Evolutionary conservation across 768 basidiomycete species (phyloP), one percentile per base, ranked within the genome.

Genomic region (Phlegmacium glaucopus): DNA sequence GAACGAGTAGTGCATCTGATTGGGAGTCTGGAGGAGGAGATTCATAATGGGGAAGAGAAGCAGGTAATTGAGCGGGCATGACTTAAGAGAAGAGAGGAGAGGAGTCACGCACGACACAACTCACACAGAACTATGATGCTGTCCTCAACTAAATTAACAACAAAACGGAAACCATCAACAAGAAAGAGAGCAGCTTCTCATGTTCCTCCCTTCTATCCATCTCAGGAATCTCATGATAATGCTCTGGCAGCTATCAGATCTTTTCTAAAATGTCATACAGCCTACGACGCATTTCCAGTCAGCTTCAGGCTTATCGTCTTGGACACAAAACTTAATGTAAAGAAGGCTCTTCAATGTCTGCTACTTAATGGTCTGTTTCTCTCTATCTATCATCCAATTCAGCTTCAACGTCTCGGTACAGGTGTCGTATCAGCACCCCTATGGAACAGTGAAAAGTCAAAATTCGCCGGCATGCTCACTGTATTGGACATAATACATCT

Each of bases 401-500:
- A 39, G 39, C 40, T 57, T 57, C 27, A 51, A 53, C 37, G 45
- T 52, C 22, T 44, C 30, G 43, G 39, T 37, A 6, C 63, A 96
- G 95, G 94, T 52, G 94, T 98, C 50, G 94, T 98, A 16, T 98
- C 96, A 5, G 96, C 96, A 0, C 95, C 96, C 10, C 75, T 99
- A 18, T 99, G 95, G 92, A 95, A 97, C 72, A 95, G 93, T 65
- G 90, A 93, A 54, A 82, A 80, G 50, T 94, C 91, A 4, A 82
- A 76, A 35, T 99, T 99, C 60, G 91, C 92, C 8, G 96, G 96
- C 50, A 98, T 99, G 95, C 87, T 99, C 61, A 99, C 96, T 8
- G 92, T 98, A n/a, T 80, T 93, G 48, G 96, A 99, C 67, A 94
- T 99, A 65, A 97, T 99, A 48, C 96, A 99, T 65, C 83, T 99